Evolutionary conservation across 2,329 filamentous ascomycete species (phyloP).

Genomic region (Cercospora sojina): DNA sequence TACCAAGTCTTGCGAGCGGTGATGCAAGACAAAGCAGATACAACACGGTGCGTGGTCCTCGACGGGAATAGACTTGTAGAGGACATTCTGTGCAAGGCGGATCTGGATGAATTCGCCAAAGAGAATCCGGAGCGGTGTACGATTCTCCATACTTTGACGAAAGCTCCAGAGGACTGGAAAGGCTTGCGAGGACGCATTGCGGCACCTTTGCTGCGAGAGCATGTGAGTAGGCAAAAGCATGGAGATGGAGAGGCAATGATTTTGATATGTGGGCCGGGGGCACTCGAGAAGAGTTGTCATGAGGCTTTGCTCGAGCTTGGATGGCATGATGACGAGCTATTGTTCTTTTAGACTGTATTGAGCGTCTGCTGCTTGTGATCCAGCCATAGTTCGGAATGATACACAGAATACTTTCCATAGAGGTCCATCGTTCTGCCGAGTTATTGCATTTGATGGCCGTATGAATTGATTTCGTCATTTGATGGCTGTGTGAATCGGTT

Average conservation of each 20-base stretch:
- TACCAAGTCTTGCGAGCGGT: slow-evolving; percentile 78
- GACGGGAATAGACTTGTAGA: slow-evolving; percentile 74
- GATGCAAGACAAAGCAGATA: slow-evolving; percentile 62
- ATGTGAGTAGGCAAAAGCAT: slow-evolving; percentile 45
- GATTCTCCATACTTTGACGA: slow-evolving; percentile 68
- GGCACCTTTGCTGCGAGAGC: slow-evolving; percentile 59
- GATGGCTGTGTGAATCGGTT: no score
- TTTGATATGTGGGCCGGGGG: slow-evolving; percentile 74
- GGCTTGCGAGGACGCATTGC: slow-evolving; percentile 69
- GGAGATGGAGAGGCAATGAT: slow-evolving; percentile 56
- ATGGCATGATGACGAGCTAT: slow-evolving; percentile 69
- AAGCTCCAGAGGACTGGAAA: slow-evolving; percentile 63
- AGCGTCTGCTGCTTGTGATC: background rate
- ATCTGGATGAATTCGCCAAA: slow-evolving; percentile 64
- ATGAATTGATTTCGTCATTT: no score
- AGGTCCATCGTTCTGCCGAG: no score
- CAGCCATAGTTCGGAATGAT: no score
- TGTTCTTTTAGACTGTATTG: slow-evolving; percentile 63
- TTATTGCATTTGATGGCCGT: no score
- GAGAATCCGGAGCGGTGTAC: slow-evolving; percentile 58
- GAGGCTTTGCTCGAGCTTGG: slow-evolving; percentile 60
- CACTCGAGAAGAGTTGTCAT: slow-evolving; percentile 68
- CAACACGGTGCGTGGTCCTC: slow-evolving; percentile 69
- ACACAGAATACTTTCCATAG: no score
- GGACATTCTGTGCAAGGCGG: slow-evolving; percentile 76